phyloP scores from a whole-genome alignment of 2,329 filamentous ascomycete genomes.

The Apiospora aurea region DNA sequence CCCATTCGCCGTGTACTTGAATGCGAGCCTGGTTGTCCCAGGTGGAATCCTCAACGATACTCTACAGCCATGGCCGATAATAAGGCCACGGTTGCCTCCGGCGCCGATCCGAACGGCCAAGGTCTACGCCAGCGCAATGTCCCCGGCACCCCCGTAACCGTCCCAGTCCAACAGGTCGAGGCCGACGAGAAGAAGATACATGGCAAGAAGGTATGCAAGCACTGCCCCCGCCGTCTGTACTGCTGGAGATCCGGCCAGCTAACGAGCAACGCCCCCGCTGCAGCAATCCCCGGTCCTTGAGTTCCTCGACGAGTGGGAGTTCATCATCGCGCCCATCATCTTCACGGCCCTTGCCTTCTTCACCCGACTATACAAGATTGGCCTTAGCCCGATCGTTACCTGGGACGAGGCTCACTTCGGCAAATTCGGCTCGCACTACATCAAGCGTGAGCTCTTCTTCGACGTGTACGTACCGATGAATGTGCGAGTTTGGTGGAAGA shows the following conservation, averaged over 20 bases:
- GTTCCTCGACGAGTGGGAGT: slow-evolving; percentile 69
- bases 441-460: slow-evolving; percentile 99
- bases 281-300: slow-evolving; percentile 65
- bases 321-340: slow-evolving; percentile 66
- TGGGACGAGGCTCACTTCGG: slow-evolving; percentile 80
- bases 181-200: slow-evolving; percentile 67
- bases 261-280: slow-evolving; percentile 34
- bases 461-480: slow-evolving; percentile 57
- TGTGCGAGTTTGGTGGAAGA: slow-evolving; percentile 21
- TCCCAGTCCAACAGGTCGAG: slow-evolving; percentile 49
- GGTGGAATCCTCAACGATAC: not conserved
- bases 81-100: slow-evolving; percentile 64
- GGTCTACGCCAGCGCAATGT: slow-evolving; percentile 63
- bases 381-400: slow-evolving; percentile 70
- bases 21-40: slow-evolving; percentile 5
- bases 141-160: slow-evolving; percentile 50
- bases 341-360: slow-evolving; percentile 69
- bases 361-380: slow-evolving; percentile 74
- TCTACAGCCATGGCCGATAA: slow-evolving; percentile 58
- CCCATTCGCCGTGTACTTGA: not conserved
- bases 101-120: slow-evolving; percentile 62
- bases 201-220: slow-evolving; percentile 40
- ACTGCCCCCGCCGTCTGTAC: slow-evolving; percentile 4
- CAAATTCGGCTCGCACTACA: slow-evolving; percentile 98
- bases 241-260: slow-evolving; percentile 25